Conservation (phyloP, 768 basidiomycete genomes). For the Thelephora aurantiotincta region DNA sequence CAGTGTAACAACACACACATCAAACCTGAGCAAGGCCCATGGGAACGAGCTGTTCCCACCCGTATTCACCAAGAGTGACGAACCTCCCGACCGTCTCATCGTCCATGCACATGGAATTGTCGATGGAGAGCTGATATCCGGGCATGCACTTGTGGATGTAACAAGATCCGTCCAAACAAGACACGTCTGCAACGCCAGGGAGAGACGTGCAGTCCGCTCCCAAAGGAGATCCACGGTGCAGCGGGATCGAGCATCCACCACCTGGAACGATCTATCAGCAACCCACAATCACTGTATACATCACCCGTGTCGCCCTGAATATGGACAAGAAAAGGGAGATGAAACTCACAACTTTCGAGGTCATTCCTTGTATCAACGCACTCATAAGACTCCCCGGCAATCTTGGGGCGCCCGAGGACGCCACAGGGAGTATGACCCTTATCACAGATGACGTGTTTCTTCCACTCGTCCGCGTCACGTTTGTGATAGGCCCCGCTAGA, state of each 20-base stretch:
- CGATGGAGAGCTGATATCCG: conserved; percentile 19
- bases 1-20: too few species aligned
- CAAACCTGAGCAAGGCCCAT: too few species aligned
- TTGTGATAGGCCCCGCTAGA: conserved; percentile 14
- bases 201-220: conserved; percentile 38
- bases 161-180: conserved; percentile 30
- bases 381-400: conserved; percentile 26
- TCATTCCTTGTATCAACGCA: conserved; percentile 32
- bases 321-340: neutral
- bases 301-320: neutral
- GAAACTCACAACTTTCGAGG: conserved; percentile 36
- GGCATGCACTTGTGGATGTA: conserved; percentile 29
- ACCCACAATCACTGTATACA: conserved; percentile 1
- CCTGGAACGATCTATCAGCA: conserved; percentile 17
- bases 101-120: conserved; percentile 10
- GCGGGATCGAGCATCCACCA: conserved; percentile 30
- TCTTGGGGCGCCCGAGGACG: conserved; percentile 17
- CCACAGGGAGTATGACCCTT: conserved; percentile 28
- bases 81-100: neutral
- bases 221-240: conserved; percentile 15
- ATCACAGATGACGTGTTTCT: conserved; percentile 20
- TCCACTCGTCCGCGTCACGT: conserved; percentile 18
- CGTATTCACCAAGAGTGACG: neutral
- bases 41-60: too few species aligned
- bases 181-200: conserved; percentile 32